A percentile compares a stretch with the other conserved stretches of the same genome.
Evolutionary conservation across 345 rosid genomes (phyloP).

Genomic region (Firmiana major): DNA sequence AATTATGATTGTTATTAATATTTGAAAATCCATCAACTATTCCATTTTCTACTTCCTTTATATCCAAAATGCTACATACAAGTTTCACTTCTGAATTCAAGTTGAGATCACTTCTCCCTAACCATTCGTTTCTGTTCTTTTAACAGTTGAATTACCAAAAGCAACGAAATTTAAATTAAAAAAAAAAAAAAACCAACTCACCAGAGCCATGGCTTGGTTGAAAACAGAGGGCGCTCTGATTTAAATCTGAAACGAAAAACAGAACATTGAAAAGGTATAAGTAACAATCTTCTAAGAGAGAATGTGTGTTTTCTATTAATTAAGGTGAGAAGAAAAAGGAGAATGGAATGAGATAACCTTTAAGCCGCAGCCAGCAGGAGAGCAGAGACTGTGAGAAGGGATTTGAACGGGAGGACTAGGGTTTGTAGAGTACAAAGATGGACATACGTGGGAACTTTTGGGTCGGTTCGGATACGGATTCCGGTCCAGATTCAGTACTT

Average conservation of each 20-base stretch:
- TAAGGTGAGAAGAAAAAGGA: neutral
- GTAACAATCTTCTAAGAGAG: neutral
- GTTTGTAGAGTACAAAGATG: neutral
- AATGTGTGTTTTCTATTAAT: neutral
- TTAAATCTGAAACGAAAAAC: constrained; percentile 41
- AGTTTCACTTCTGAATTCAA: neutral
- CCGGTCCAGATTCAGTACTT: neutral
- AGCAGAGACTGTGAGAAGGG: neutral
- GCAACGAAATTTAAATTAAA: neutral
- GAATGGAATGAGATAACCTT: neutral
- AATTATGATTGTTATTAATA: neutral
- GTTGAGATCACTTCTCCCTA: neutral
- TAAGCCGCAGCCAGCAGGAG: constrained; percentile 7
- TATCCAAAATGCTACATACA: neutral
- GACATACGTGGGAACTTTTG: neutral
- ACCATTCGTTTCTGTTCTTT: neutral
- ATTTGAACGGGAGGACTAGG: neutral
- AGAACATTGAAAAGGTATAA: neutral
- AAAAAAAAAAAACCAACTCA: constrained; percentile 24
- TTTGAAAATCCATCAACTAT: neutral
- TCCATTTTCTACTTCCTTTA: neutral
- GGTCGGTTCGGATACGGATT: neutral
- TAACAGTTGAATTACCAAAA: neutral
- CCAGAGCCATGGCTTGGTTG: constrained; percentile 67
- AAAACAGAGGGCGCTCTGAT: constrained; percentile 35